Base-by-base conservation (phyloP, 2,329 filamentous ascomycete species). In the Thelonectria discophora region DNA sequence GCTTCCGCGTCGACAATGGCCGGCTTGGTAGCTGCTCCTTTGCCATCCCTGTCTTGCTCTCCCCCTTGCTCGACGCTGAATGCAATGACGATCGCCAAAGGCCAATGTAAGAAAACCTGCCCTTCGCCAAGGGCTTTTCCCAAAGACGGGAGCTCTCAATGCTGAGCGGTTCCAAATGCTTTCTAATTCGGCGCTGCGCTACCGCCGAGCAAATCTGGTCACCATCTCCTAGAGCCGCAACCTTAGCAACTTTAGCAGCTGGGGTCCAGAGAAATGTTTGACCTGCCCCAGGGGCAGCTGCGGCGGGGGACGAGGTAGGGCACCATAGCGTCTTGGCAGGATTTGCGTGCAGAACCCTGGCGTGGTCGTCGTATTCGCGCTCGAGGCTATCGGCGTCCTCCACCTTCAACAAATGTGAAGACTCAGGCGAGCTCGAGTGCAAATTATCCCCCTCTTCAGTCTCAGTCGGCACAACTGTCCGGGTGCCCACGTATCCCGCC, bases 371-470 rank as follows among this genome's bases (percentile, higher is more conserved):
- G 62, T 79, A 77, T 34, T 75, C 76, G 63, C 66, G 66, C 47
- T 80, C 80, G n/a, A 80, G 80, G 53, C 80, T 76, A 58, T 84
- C 79, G 15, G 81, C 85, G 55, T 86, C 83, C 8, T 83, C 82
- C 51, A 84, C 86, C 39, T 78, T 81, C 3, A 85, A 68, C 55
- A 79, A 76, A 10, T 75, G 48, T 21, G 60, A 45, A 58, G 49
- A 77, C 32, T 43, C 42, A 17, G 40, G 24, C 34, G 34, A 27
- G 77, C 50, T 49, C 42, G 53, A 80, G 62, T 51, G 67, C 78
- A 65, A 78, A 65, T 80, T 82, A 64, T 80, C 60, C 21, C 60
- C 50, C 10, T 21, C 50, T 18, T 46, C 34, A 17, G 56, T 37
- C 30, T 37, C 45, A 24, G 53, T 42, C 37, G 55, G 32, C 37